Conservation (phyloP, 495 filamentous ascomycete genomes). For the Penicillium ochrochloron region DNA sequence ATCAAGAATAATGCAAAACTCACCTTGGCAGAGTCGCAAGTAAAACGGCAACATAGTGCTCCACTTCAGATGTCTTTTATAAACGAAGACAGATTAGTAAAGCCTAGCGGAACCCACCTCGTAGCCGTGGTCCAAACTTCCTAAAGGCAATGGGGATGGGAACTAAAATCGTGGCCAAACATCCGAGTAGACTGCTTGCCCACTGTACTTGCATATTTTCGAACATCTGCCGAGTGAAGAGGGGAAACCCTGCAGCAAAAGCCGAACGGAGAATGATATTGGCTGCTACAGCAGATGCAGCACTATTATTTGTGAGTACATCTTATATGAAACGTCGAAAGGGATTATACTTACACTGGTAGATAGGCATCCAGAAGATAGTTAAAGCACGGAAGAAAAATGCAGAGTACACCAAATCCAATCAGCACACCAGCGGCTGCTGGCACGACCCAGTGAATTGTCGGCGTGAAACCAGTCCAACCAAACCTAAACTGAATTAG, state of each 20-base stretch:
- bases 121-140: too few species aligned
- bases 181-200: conserved; percentile 78
- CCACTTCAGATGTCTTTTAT: too few species aligned
- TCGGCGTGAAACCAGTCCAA: conserved; percentile 41
- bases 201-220: conserved; percentile 76
- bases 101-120: too few species aligned
- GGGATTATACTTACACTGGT: conserved; percentile 80
- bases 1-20: too few species aligned
- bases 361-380: conserved; percentile 49
- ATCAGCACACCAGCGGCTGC: conserved; percentile 38
- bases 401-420: conserved; percentile 42
- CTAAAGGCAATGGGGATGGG: too few species aligned
- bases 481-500: too few species aligned
- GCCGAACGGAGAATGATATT: conserved; percentile 87
- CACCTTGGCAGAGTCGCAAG: too few species aligned
- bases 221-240: conserved; percentile 85
- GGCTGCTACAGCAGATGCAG: conserved; percentile 84
- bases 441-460: conserved; percentile 44
- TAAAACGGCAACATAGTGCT: too few species aligned
- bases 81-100: too few species aligned
- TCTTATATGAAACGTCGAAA: too few species aligned
- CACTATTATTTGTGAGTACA: conserved; percentile 48
- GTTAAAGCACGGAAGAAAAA: conserved; percentile 48
- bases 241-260: conserved; percentile 77
- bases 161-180: too few species aligned